Evolutionary conservation across 805 yeast genomes (phyloP).

Genomic region (Candida nemodendra): DNA sequence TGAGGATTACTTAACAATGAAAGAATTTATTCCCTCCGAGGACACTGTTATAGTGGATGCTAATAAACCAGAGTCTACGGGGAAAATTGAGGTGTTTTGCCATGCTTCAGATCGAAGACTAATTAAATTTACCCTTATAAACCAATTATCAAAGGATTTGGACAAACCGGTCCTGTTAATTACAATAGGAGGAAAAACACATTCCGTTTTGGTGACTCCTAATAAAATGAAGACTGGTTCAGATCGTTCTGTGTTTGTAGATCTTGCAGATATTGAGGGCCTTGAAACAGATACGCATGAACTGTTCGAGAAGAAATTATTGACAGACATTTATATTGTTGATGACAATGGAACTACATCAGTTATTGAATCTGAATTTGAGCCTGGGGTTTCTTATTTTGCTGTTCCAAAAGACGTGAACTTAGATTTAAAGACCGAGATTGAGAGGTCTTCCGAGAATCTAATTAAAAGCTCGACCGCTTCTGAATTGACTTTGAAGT

Average conservation of each 20-base stretch:
- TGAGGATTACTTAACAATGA: conserved; percentile 12
- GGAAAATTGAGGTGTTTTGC: conserved; percentile 2
- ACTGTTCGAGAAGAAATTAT: neutral
- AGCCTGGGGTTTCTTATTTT: neutral
- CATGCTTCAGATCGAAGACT: conserved; percentile 4
- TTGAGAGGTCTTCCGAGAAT: neutral
- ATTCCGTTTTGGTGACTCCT: conserved; percentile 10
- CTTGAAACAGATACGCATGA: conserved; percentile 3
- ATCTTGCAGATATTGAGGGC: conserved; percentile 10
- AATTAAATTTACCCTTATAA: conserved; percentile 7
- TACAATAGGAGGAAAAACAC: conserved; percentile 2
- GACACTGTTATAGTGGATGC: neutral
- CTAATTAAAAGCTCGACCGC: too few species aligned
- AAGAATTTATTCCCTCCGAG: neutral
- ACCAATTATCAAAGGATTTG: conserved; percentile 8
- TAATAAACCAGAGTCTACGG: neutral
- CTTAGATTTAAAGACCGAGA: neutral
- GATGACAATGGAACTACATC: neutral
- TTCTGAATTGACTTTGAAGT: conserved; percentile 3
- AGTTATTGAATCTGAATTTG: neutral
- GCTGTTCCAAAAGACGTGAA: neutral
- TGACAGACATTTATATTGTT: conserved; percentile 1
- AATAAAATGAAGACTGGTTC: conserved; percentile 14
- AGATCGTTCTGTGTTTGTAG: conserved; percentile 9
- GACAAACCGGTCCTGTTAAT: conserved; percentile 10